Conservation (phyloP, 805 yeast genomes). For the Diddensiella santjacobensis region DNA sequence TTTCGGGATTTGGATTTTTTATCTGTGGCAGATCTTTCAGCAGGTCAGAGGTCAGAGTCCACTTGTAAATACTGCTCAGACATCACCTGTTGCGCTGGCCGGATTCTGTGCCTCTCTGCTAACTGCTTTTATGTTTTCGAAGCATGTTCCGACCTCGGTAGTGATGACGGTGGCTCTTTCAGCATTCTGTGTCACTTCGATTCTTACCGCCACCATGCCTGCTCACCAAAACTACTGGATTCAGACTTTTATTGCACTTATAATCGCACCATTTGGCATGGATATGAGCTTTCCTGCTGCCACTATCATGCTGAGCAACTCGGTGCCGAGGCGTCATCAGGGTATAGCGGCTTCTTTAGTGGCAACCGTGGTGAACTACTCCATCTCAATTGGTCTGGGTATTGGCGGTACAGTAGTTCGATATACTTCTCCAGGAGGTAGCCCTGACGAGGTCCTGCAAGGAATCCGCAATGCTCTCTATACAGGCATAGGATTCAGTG, state of each 20-base stretch:
- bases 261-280: conserved; percentile 67
- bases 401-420: conserved; percentile 63
- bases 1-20: conserved; percentile 71
- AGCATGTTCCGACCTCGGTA: conserved; percentile 4
- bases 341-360: conserved; percentile 77
- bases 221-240: conserved; percentile 57
- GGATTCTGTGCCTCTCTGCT: conserved; percentile 15
- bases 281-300: conserved; percentile 76
- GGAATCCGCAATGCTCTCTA: conserved; percentile 58
- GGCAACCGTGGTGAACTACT: conserved; percentile 66
- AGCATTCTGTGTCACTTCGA: conserved; percentile 54
- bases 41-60: conserved; percentile 49
- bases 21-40: conserved; percentile 50
- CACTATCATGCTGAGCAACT: conserved; percentile 56
- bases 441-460: conserved; percentile 29
- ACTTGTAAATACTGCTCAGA: conserved; percentile 45
- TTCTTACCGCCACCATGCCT: conserved; percentile 53
- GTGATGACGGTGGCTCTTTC: conserved; percentile 37
- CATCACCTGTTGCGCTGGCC: conserved; percentile 34
- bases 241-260: conserved; percentile 51
- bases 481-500: conserved; percentile 59
- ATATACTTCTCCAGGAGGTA: conserved; percentile 29
- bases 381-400: conserved; percentile 67
- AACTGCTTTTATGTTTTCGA: conserved; percentile 12
- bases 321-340: conserved; percentile 59